Conservation (phyloP, 371 early-diverging fungal species). For the Phascolomyces articulosus region DNA sequence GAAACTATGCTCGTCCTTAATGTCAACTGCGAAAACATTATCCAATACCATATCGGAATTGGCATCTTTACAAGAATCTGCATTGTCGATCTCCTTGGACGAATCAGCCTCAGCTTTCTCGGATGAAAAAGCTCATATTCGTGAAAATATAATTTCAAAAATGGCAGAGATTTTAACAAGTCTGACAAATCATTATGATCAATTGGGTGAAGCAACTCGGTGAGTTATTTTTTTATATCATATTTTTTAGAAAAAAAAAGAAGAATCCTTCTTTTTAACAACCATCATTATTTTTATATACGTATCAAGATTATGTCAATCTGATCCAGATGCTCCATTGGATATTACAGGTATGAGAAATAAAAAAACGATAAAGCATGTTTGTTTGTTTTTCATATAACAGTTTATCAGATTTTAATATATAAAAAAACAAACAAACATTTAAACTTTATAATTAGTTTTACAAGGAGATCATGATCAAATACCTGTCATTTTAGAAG, state of each 20-base stretch:
- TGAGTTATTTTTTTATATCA: slow-evolving; percentile 10
- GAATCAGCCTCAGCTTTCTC: slow-evolving; percentile 29
- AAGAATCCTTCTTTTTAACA: too few species aligned
- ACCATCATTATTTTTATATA: not conserved
- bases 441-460: slow-evolving; percentile 13
- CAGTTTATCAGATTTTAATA: too few species aligned
- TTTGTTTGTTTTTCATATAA: too few species aligned
- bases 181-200: slow-evolving; percentile 51
- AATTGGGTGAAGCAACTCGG: slow-evolving; percentile 50
- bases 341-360: slow-evolving; percentile 37
- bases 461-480: slow-evolving; percentile 46
- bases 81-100: slow-evolving; percentile 29
- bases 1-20: slow-evolving; percentile 25
- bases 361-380: not conserved
- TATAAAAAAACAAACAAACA: too few species aligned
- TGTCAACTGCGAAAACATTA: slow-evolving; percentile 26
- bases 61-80: slow-evolving; percentile 26
- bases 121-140: slow-evolving; percentile 33
- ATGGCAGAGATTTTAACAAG: slow-evolving; percentile 56
- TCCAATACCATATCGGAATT: slow-evolving; percentile 28
- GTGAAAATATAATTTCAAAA: slow-evolving; percentile 40
- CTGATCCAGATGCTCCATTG: slow-evolving; percentile 34
- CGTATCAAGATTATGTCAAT: slow-evolving; percentile 30
- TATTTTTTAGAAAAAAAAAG: too few species aligned
- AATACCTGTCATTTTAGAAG: slow-evolving; percentile 45